Conservation (phyloP, 495 filamentous ascomycete genomes). For the Podospora bellae-mahoneyi region DNA sequence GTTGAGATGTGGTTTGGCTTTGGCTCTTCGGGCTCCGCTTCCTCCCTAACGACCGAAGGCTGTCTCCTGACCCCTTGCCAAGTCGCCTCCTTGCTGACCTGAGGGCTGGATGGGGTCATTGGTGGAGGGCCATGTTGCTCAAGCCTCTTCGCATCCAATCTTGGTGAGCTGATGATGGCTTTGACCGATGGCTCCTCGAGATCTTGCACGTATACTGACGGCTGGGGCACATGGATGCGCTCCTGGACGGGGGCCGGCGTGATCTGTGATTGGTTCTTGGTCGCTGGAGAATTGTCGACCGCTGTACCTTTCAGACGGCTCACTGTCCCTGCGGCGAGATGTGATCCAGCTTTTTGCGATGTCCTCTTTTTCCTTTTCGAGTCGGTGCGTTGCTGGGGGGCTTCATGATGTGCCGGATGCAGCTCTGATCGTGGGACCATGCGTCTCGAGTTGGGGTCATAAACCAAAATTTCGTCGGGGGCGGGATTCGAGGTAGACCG, state of each 20-base stretch:
- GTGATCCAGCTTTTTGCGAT: conserved; percentile 30
- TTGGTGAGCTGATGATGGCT: conserved; percentile 22
- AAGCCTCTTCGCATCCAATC: conserved; percentile 17
- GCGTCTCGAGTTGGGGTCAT: conserved; percentile 56
- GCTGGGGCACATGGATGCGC: conserved; percentile 7
- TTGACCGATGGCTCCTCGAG: conserved; percentile 21
- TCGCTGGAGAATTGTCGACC: conserved; percentile 34
- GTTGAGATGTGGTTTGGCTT: conserved; percentile 6
- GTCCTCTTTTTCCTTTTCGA: conserved; percentile 55
- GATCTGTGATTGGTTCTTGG: conserved; percentile 19
- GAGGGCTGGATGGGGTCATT: background rate
- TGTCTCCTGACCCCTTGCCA: conserved; percentile 44
- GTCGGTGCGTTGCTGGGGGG: conserved; percentile 47
- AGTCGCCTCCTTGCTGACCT: background rate
- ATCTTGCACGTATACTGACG: background rate
- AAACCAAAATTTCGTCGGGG: conserved; percentile 44
- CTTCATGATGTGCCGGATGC: conserved; percentile 39
- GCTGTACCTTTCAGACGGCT: conserved; percentile 24
- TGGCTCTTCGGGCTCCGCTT: conserved; percentile 48
- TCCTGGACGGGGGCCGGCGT: conserved; percentile 15
- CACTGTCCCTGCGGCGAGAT: conserved; percentile 39
- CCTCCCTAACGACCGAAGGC: conserved; percentile 61
- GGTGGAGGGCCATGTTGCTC: conserved; percentile 16
- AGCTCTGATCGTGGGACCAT: conserved; percentile 45
- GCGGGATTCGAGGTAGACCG: conserved; percentile 24